phyloP scores from a whole-genome alignment of 2,329 filamentous ascomycete species.

The Aureobasidium sp. region DNA sequence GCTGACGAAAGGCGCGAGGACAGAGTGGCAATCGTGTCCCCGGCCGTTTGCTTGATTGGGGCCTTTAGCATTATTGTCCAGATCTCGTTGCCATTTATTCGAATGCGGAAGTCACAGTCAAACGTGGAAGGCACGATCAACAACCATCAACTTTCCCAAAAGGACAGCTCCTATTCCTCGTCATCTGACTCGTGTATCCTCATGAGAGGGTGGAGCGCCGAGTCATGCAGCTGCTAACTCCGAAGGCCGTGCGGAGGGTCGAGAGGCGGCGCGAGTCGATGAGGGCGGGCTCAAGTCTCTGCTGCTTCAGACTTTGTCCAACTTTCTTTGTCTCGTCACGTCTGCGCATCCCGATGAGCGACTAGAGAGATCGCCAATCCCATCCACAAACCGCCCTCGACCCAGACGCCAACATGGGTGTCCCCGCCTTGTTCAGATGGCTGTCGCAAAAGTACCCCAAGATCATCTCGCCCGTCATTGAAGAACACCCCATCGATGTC shows the following conservation, averaged over 20 bases:
- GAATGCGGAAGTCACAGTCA: not conserved
- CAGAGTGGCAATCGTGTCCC: slow-evolving; percentile 86
- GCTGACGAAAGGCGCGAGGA: slow-evolving; percentile 82
- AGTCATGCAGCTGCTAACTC: not conserved
- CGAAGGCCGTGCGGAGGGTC: not conserved
- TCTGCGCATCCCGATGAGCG: not conserved
- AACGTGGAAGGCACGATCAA: not conserved
- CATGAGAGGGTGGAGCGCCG: not conserved
- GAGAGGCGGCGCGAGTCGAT: not conserved
- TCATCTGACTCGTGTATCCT: not conserved
- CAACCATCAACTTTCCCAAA: not conserved
- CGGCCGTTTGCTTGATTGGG: slow-evolving; percentile 91
- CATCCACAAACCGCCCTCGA: not conserved
- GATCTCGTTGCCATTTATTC: not conserved
- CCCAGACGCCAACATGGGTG: slow-evolving; percentile 61
- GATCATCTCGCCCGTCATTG: slow-evolving; percentile 85
- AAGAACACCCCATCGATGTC: slow-evolving; percentile 74
- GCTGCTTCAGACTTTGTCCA: not conserved
- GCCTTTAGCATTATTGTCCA: slow-evolving; percentile 49
- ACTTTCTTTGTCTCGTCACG: not conserved
- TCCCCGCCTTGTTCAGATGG: slow-evolving; percentile 92
- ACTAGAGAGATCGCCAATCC: not conserved
- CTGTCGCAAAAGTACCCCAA: slow-evolving; percentile 96
- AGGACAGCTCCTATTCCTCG: not conserved
- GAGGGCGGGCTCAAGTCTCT: not conserved